A percentile compares a stretch with the other conserved stretches of the same genome.
These are phyloP conservation scores for Lachancea dasiensis DNA, from an alignment of 805 yeast species.

Conservation along the genomic window DNA sequence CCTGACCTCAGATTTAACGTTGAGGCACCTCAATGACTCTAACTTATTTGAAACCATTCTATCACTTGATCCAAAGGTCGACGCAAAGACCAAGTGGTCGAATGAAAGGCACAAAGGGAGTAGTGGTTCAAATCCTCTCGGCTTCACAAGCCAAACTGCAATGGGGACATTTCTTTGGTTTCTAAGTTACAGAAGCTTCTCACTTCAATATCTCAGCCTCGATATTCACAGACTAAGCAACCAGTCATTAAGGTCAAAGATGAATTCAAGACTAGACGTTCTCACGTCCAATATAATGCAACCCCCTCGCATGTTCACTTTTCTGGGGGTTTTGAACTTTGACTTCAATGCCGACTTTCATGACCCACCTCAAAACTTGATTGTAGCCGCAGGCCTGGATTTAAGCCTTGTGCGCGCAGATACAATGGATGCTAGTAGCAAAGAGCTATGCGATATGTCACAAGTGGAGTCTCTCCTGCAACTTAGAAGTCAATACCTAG, in stretches of 20 bases:
- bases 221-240: slow-evolving; percentile 58
- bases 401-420: slow-evolving; percentile 39
- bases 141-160: slow-evolving; percentile 27
- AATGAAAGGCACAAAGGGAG: slow-evolving; percentile 35
- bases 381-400: slow-evolving; percentile 34
- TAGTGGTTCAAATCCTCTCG: slow-evolving; percentile 34
- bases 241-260: slow-evolving; percentile 46
- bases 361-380: slow-evolving; percentile 16
- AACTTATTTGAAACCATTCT: slow-evolving; percentile 49
- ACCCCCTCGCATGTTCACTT: slow-evolving; percentile 60
- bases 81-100: slow-evolving; percentile 50
- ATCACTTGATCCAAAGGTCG: slow-evolving; percentile 48
- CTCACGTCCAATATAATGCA: slow-evolving; percentile 51
- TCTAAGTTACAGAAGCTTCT: slow-evolving; percentile 51
- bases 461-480: slow-evolving; percentile 35
- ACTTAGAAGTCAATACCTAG: slow-evolving; percentile 18
- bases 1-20: slow-evolving; percentile 44
- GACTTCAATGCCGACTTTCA: slow-evolving; percentile 37
- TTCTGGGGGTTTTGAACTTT: slow-evolving; percentile 64
- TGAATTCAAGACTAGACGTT: slow-evolving; percentile 39
- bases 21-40: slow-evolving; percentile 47
- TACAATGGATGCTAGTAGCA: slow-evolving; percentile 23
- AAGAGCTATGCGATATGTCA: slow-evolving; percentile 38
- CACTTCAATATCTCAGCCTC: slow-evolving; percentile 60
- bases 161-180: slow-evolving; percentile 56